Conservation (phyloP, 352 stramenopile genomes). For the Phytophthora fragariaefolia region DNA sequence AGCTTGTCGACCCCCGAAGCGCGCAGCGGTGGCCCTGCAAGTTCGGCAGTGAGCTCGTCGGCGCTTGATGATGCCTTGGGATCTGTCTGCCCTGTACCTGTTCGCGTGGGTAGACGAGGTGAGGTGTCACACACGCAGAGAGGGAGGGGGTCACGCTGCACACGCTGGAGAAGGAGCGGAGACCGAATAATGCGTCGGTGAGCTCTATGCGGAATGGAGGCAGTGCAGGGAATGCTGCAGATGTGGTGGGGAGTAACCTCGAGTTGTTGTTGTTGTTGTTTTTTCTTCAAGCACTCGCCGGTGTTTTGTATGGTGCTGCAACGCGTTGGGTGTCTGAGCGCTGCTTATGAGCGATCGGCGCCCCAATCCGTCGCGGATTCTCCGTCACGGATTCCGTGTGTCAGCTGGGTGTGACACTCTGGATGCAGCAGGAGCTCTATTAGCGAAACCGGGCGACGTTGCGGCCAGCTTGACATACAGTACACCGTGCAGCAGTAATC, state of each 20-base stretch:
- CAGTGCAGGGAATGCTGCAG: too few species aligned
- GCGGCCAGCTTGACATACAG: not conserved
- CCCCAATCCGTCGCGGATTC: too few species aligned
- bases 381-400: not conserved
- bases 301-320: too few species aligned
- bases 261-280: too few species aligned
- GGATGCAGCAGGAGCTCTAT: constrained; percentile 6
- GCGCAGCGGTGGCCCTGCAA: not conserved
- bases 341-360: too few species aligned
- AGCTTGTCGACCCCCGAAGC: not conserved
- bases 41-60: constrained; percentile 9
- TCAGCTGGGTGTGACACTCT: constrained; percentile 10
- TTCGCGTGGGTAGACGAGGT: not conserved
- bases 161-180: not conserved
- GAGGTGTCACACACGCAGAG: not conserved
- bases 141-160: not conserved
- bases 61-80: constrained; percentile 13
- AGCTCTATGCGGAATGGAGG: too few species aligned
- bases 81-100: constrained; percentile 6
- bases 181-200: too few species aligned
- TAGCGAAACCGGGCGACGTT: not conserved
- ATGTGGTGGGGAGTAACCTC: too few species aligned
- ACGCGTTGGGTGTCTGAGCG: too few species aligned
- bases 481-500: not conserved
- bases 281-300: too few species aligned